Evolutionary conservation across 805 yeast genomes (phyloP).

Genomic region (Saccharomycopsis babjevae): DNA sequence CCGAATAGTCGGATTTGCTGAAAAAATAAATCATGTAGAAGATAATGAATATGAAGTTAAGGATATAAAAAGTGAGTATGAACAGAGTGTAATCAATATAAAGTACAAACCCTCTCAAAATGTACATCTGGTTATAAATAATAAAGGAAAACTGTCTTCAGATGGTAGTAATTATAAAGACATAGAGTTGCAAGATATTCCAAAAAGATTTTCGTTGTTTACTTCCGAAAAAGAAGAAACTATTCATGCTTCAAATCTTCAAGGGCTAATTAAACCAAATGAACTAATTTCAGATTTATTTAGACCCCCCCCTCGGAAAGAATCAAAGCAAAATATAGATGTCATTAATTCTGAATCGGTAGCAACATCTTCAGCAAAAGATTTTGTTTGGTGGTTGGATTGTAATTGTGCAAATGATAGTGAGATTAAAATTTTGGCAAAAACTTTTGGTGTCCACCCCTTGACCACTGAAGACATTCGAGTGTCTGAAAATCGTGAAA

Average conservation of each 20-base stretch:
- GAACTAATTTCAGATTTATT: conserved; percentile 26
- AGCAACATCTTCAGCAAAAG: conserved; percentile 27
- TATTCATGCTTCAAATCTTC: conserved; percentile 78
- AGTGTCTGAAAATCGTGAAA: conserved; percentile 94
- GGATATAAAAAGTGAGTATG: background rate
- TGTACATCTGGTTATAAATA: background rate
- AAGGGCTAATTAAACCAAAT: conserved; percentile 60
- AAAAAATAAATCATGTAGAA: conserved; percentile 22
- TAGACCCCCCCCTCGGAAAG: background rate
- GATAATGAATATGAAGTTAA: background rate
- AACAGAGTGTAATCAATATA: background rate
- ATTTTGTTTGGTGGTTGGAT: conserved; percentile 84
- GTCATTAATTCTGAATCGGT: background rate
- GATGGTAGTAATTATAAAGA: background rate
- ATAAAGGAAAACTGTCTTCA: background rate
- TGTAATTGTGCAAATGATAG: conserved; percentile 90
- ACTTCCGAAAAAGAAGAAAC: conserved; percentile 78
- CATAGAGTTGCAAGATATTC: conserved; percentile 28
- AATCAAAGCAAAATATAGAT: background rate
- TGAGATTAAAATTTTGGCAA: conserved; percentile 85
- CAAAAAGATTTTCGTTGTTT: conserved; percentile 79
- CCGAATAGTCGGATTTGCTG: conserved; percentile 26
- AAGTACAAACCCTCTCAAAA: background rate
- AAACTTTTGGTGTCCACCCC: conserved; percentile 95
- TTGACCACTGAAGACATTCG: conserved; percentile 95